Base-by-base conservation (phyloP, 176 grass and related monocot species). In the Triticum urartu region DNA sequence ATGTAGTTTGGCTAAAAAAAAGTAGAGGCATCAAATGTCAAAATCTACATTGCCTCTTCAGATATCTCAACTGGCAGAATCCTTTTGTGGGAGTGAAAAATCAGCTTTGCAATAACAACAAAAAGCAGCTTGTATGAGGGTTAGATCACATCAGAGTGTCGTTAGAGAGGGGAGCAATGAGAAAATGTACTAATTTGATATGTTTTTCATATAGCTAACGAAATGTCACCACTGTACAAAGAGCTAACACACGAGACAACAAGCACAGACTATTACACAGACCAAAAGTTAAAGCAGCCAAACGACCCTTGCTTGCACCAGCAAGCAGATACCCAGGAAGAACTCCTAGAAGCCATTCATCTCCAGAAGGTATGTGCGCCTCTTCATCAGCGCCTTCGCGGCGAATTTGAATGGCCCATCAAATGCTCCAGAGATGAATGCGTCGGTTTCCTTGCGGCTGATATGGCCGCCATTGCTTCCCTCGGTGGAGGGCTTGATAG, bases 261-360 rank as follows among this genome's bases (percentile, higher is more conserved):
- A 81, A 73, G 58, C 72, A 68, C 61, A 74, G 72, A 67, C 81
- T 89, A 86, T 88, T 68, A 87, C 69, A 87, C 52, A 72, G 87
- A 81, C 32, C 32, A 42, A 43, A 79, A 36, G 62, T 48, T 75
- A 35, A 34, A 68, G 81, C 54, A 88, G 73, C 73, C 69, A 86
- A 75, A 78, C 35, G 71, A 72, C 26, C 45, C 32, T 70, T 74
- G 26, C 21, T 18, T 12, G 64, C 67, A 63, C 35, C 28, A 79
- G 82, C n/a, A 71, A 70, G 68, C 86, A 69, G 45, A 74, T 73
- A 15, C 2, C 74, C 54, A 68, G 9, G 13, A 69, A 7, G 1
- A 87, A 77, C 68, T 82, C 85, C 82, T 90, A 97, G 89, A 97
- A 97, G 58, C 95, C 95, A 86, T 97, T 97, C 95, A 97, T 97